Evolutionary conservation across 495 filamentous ascomycete genomes (phyloP), one percentile per base, ranked within the genome.

Genomic region (Penicillium paradoxum): DNA sequence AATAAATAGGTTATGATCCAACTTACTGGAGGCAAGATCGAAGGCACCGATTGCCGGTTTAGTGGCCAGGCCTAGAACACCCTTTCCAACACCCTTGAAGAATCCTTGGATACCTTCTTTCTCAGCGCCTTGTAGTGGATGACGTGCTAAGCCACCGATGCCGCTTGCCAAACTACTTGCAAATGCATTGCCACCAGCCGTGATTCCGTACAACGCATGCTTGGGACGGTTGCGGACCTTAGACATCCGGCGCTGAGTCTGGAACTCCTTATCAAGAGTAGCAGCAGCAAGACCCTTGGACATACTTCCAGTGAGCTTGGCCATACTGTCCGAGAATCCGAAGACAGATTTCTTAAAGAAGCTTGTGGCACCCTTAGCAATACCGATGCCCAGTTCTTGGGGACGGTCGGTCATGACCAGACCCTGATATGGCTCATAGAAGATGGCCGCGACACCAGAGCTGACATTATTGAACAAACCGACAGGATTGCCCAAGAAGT

Each of bases 331-430:
- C 7, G 85, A 91, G 63, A 98, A 87, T 39, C 93, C 93, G 68
- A 96, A 98, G 19, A 98, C 91, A 0, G 91, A 95, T 67, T 97
- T 97, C 78, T 97, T 97, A 61, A 97, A 87, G 67, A 98, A 97
- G 66, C 88, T 95, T 1, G 89, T 91, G 15, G 95, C 93, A 30
- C 93, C 93, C 66, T 97, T 96, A 11, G 95, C 95, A 57, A 98
- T 91, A 13, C 95, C 95, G 47, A 91, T 76, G 10, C 95, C 93
- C 40, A 98, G 82, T 46, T 97, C 91, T 72, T 97, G 90, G 17
- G 93, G 93, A 45, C 86, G 78, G 63, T 98, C 95, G 0, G 91
- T 95, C 85, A 92, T 91, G 64, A 97, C 92, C 49, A 98, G 79
- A 22, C 93, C 93, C 75, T 98, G 93, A 66, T 97, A 97, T 17